A percentile compares a stretch with the other conserved stretches of the same genome.
Conservation (phyloP, 2,329 filamentous ascomycete species). For the Pleurostoma richardsiae region DNA sequence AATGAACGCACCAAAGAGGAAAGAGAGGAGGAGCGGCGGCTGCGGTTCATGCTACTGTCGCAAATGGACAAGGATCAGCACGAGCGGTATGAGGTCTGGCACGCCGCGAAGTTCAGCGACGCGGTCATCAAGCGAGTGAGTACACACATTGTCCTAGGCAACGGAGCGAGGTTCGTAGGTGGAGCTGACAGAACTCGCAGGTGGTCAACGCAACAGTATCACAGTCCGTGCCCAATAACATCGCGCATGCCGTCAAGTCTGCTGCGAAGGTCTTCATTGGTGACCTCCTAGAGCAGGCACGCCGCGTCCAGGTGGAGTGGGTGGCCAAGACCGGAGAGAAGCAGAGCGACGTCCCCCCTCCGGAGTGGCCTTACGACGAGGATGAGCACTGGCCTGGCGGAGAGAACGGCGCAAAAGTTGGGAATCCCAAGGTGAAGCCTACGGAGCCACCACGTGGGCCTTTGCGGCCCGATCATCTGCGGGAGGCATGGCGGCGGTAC, state of each 20-base stretch:
- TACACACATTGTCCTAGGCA: conserved; percentile 1
- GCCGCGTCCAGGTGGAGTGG: conserved; percentile 69
- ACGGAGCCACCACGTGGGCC: conserved; percentile 44
- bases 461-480: conserved; percentile 67
- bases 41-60: conserved; percentile 57
- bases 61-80: conserved; percentile 63
- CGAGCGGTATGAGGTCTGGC: conserved; percentile 66
- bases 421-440: conserved; percentile 23
- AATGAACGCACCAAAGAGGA: conserved; percentile 42
- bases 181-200: conserved; percentile 22
- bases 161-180: too few species aligned
- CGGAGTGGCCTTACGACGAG: conserved; percentile 25
- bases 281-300: conserved; percentile 68
- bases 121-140: conserved; percentile 63
- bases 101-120: conserved; percentile 63
- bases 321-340: conserved; percentile 50
- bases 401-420: conserved; percentile 17
- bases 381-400: conserved; percentile 11
- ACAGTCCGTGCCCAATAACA: conserved; percentile 68
- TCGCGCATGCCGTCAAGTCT: conserved; percentile 70
- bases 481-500: conserved; percentile 68
- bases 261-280: conserved; percentile 75
- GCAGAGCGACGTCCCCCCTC: conserved; percentile 42
- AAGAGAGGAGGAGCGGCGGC: conserved; percentile 60
- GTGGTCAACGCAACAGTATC: conserved; percentile 78